phyloP scores from a whole-genome alignment of 2,329 filamentous ascomycete genomes.

The Penicillium sp. region DNA sequence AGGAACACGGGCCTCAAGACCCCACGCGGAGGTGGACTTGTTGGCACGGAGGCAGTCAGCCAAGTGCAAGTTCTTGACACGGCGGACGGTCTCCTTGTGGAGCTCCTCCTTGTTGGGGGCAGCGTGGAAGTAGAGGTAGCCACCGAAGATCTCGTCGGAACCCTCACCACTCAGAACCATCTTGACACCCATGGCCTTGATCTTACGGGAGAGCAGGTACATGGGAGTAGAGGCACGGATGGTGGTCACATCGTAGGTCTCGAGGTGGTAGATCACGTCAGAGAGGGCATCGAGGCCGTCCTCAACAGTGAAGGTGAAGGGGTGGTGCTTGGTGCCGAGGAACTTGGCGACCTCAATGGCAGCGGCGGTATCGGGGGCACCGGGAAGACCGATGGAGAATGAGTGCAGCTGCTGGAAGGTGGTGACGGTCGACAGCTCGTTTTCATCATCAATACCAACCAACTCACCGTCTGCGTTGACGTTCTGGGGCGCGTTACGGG shows the following conservation, averaged over 20 bases:
- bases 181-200: conserved; percentile 99
- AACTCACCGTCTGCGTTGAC: conserved; percentile 59
- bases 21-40: conserved; percentile 98
- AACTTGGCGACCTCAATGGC: conserved; percentile 93
- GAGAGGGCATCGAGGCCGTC: conserved; percentile 95
- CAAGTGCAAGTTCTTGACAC: conserved; percentile 94
- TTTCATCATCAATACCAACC: conserved; percentile 91
- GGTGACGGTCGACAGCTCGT: conserved; percentile 84
- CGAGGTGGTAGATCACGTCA: conserved; percentile 96
- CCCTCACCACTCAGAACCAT: conserved; percentile 98
- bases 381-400: conserved; percentile 95
- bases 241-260: conserved; percentile 97
- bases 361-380: conserved; percentile 87
- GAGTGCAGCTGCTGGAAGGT: conserved; percentile 95
- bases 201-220: conserved; percentile 97
- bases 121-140: conserved; percentile 97
- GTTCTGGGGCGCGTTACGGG: conserved; percentile 47
- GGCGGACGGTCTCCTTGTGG: conserved; percentile 89
- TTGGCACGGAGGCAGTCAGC: conserved; percentile 97
- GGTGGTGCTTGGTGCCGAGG: conserved; percentile 95
- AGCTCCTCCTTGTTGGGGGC: conserved; percentile 89
- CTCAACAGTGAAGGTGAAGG: conserved; percentile 97
- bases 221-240: conserved; percentile 98
- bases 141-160: conserved; percentile 96
- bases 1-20: conserved; percentile 93